Evolutionary conservation across 257 asterid species (phyloP).

Genomic region (Nicotiana noctiflora): DNA sequence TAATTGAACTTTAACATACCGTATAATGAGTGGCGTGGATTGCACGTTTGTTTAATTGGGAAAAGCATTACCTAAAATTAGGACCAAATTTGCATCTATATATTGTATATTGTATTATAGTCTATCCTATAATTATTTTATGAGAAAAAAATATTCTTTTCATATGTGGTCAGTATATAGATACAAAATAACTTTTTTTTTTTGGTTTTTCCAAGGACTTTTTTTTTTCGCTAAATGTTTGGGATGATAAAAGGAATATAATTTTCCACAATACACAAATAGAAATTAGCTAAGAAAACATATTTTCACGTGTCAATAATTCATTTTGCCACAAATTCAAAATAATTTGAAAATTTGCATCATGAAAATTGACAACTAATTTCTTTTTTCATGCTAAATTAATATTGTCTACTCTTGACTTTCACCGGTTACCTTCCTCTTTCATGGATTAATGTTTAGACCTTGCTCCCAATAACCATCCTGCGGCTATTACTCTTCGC

Average conservation of each 20-base stretch:
- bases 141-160: not conserved
- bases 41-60: not conserved
- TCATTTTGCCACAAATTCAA: not conserved
- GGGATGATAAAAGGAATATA: not conserved
- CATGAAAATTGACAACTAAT: constrained; percentile 2
- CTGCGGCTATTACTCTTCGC: too few species aligned
- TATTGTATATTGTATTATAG: not conserved
- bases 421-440: not conserved
- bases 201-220: not conserved
- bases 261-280: not conserved
- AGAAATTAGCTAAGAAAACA: not conserved
- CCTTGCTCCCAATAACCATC: too few species aligned
- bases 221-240: too few species aligned
- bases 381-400: not conserved
- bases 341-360: not conserved
- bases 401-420: not conserved
- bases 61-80: not conserved
- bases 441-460: not conserved
- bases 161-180: not conserved
- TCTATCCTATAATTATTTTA: not conserved
- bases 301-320: not conserved
- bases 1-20: not conserved
- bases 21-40: not conserved
- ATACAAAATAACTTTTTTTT: not conserved
- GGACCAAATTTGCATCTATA: not conserved